phyloP scores from a whole-genome alignment of 495 filamentous ascomycete genomes.

The Penicillium parvum region DNA sequence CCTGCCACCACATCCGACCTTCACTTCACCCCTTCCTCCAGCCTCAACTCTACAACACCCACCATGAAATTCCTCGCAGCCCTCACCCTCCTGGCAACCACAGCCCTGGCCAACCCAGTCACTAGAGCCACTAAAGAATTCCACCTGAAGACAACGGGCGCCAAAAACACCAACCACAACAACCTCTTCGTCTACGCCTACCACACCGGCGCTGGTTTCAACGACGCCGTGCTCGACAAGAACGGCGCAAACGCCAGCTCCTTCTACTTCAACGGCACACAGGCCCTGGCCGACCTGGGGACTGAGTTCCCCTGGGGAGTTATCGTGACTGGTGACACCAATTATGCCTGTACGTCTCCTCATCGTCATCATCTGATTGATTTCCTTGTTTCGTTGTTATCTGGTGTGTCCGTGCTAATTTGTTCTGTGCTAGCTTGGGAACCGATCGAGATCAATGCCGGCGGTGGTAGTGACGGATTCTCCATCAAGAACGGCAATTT shows the following conservation, averaged over 20 bases:
- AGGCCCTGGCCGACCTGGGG: slow-evolving; percentile 9
- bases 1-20: not conserved
- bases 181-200: slow-evolving; percentile 45
- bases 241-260: slow-evolving; percentile 22
- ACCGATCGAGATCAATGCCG: slow-evolving; percentile 39
- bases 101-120: slow-evolving; percentile 21
- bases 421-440: slow-evolving; percentile 45
- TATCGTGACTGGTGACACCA: slow-evolving; percentile 17
- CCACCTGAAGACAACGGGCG: slow-evolving; percentile 39
- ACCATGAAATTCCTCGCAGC: slow-evolving; percentile 35
- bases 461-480: slow-evolving; percentile 33
- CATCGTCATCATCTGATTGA: not conserved
- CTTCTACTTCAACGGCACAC: slow-evolving; percentile 42
- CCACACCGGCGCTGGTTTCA: slow-evolving; percentile 46
- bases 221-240: slow-evolving; percentile 39
- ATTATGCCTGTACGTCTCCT: slow-evolving; percentile 20
- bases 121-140: slow-evolving; percentile 27
- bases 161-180: slow-evolving; percentile 30
- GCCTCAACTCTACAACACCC: not conserved
- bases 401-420: not conserved
- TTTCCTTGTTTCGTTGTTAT: not conserved
- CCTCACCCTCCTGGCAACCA: slow-evolving; percentile 26
- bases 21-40: not conserved
- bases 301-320: slow-evolving; percentile 34
- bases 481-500: slow-evolving; percentile 34